A percentile compares a stretch with the other conserved stretches of the same genome.
Conservation (phyloP, 129 eudicot species). For the Rutidosis leptorrhynchoides region DNA sequence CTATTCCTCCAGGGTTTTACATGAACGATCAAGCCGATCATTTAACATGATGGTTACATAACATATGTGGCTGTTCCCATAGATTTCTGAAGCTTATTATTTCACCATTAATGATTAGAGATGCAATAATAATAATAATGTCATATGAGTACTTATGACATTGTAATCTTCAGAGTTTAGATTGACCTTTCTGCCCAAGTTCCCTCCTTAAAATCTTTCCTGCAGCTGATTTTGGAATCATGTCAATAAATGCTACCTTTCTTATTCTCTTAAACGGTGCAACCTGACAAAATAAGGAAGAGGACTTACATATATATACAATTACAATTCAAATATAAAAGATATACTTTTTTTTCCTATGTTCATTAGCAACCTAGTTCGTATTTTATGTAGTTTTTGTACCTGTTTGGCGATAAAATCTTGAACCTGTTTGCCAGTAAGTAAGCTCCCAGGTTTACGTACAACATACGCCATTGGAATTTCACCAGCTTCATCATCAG, state of each 20-base stretch:
- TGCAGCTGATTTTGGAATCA: slow-evolving; percentile 76
- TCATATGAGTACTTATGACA: not conserved
- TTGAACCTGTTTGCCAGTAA: slow-evolving; percentile 62
- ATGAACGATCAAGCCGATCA: not conserved
- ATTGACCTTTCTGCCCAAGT: slow-evolving; percentile 54
- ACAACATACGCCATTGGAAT: slow-evolving; percentile 83
- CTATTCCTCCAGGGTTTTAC: no score
- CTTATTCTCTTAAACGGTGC: slow-evolving; percentile 75
- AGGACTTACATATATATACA: not conserved
- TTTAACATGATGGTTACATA: not conserved
- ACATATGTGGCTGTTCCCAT: not conserved
- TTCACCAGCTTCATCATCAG: slow-evolving; percentile 84
- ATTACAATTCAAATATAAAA: not conserved
- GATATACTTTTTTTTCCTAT: not conserved
- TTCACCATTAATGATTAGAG: not conserved
- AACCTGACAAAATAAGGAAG: slow-evolving; percentile 40
- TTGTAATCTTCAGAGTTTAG: slow-evolving; percentile 44
- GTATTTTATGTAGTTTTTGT: slow-evolving; percentile 10
- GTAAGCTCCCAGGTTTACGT: slow-evolving; percentile 56
- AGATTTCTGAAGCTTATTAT: not conserved
- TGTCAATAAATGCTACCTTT: slow-evolving; percentile 56
- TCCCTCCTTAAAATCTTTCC: slow-evolving; percentile 91
- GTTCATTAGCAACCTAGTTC: not conserved
- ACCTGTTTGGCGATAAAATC: slow-evolving; percentile 78
- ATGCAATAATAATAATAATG: no score